Evolutionary conservation across 164 flowering plant genomes (phyloP).

Genomic region (Tinospora cordifolia): DNA sequence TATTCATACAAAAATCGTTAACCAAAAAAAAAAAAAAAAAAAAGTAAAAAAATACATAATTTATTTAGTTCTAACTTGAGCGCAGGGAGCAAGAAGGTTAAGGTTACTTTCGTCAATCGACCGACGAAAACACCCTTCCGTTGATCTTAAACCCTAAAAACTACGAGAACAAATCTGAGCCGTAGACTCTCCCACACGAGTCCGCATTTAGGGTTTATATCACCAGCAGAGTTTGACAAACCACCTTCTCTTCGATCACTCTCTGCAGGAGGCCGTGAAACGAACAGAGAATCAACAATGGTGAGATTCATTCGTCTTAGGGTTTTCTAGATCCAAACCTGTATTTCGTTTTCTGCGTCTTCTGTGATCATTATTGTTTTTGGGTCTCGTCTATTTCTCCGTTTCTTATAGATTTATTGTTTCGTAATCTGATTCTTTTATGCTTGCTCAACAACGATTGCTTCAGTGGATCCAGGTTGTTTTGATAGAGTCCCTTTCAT

Average conservation of each 20-base stretch:
- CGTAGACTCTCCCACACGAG: too few relatives aligned
- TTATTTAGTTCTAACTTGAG: too few relatives aligned
- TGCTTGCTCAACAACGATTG: background rate
- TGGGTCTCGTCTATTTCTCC: background rate
- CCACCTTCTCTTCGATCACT: background rate
- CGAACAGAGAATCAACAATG: conserved; percentile 3
- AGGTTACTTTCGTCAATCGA: too few relatives aligned
- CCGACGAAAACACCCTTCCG: too few relatives aligned
- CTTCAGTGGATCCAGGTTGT: background rate
- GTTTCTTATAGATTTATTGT: background rate
- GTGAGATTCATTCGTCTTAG: conserved; percentile 3
- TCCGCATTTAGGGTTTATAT: background rate
- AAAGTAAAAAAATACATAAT: too few relatives aligned
- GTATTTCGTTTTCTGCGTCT: background rate
- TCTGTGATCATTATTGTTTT: background rate
- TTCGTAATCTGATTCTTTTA: background rate
- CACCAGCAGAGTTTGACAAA: background rate
- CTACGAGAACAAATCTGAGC: too few relatives aligned
- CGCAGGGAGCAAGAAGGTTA: too few relatives aligned
- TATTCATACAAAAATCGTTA: too few relatives aligned
- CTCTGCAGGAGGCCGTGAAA: conserved; percentile 1
- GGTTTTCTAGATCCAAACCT: background rate
- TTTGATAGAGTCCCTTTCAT: background rate
- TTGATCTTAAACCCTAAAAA: too few relatives aligned
- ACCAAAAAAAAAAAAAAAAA: too few relatives aligned